Evolutionary conservation across 805 yeast genomes (phyloP), one percentile per base, ranked within the genome.

Genomic region (Danielia oregonensis): DNA sequence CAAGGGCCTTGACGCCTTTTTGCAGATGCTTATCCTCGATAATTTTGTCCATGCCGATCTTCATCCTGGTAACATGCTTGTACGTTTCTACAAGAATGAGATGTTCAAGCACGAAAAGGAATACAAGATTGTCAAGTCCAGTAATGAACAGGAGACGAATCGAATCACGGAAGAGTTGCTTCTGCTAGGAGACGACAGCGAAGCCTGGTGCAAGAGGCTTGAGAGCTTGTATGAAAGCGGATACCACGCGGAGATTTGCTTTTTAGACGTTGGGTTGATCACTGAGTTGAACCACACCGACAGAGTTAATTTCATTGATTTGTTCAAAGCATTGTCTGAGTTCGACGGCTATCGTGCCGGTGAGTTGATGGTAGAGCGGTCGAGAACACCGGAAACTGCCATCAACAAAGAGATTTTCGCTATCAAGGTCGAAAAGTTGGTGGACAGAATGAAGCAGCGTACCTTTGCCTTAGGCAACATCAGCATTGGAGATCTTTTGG

Each of bases 341-440:
- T 93, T 93, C 61, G 95, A 93, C 58, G 99, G 99, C 1, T 88
- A 85, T 55, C 73, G 71, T 40, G 97, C 96, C 0, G 99, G 99
- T 8, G 94, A 88, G 54, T 68, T 93, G 36, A 91, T 93, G 97
- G 80, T 89, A 40, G 97, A 88, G 61, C 67, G 97, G 39, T 89
- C 97, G 3, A 72, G 93, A 40, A 88, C 97, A 0, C 98, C 99
- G 1, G 95, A 86, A 31, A 84, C 96, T 0, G 97, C 86, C 1
- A 68, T 87, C 4, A 79, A 91, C 49, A 76, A 76, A 37, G 97
- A 91, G 37, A 68, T 86, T 9, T 93, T 93, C 62, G 95, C 95
- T 0, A 59, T 86, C 35, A 86, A 86, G 55, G 96, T 88, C 24
- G 95, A 87, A 54, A 72, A 79, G 47, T 70, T 93, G 37, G 96